Conservation (phyloP, 2,329 filamentous ascomycete genomes). For the Acephala macrosclerotiorum region DNA sequence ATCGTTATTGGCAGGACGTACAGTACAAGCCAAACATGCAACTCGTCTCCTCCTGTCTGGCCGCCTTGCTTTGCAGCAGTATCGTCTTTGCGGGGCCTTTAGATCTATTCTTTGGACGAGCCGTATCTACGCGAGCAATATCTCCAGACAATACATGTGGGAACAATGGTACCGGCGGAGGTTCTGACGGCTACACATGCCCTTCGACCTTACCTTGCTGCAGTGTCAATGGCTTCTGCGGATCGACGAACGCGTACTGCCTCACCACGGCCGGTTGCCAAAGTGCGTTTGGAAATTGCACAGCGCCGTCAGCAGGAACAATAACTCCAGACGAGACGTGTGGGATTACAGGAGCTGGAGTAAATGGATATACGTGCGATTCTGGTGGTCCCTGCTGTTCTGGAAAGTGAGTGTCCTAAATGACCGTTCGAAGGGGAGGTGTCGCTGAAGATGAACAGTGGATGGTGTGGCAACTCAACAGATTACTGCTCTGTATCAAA, state of each 20-base stretch:
- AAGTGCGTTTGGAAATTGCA: constrained; percentile 30
- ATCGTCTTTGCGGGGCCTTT: constrained; percentile 18
- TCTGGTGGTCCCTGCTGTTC: constrained; percentile 27
- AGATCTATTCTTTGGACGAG: not conserved
- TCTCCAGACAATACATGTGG: constrained; percentile 38
- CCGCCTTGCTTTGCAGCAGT: not conserved
- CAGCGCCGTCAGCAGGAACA: constrained; percentile 23
- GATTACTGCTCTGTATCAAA: constrained; percentile 39
- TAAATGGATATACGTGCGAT: constrained; percentile 34
- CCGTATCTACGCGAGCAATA: constrained; percentile 18
- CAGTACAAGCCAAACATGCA: not conserved
- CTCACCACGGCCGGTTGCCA: constrained; percentile 40
- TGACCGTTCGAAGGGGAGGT: not conserved
- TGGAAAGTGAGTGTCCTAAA: constrained; percentile 22
- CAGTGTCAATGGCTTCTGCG: constrained; percentile 45
- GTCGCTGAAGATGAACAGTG: constrained; percentile 18
- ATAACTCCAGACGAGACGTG: constrained; percentile 28
- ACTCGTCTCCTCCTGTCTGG: not conserved
- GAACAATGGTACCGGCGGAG: constrained; percentile 19
- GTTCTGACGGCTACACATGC: constrained; percentile 32
- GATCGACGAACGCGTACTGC: constrained; percentile 42
- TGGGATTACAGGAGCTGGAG: constrained; percentile 28
- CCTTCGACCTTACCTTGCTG: constrained; percentile 39
- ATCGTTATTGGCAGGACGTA: too few relatives aligned
- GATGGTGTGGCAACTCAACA: constrained; percentile 42